A percentile compares a stretch with the other conserved stretches of the same genome.
Evolutionary conservation across 2,329 filamentous ascomycete genomes (phyloP).

Genomic region (Colletotrichum sp.): DNA sequence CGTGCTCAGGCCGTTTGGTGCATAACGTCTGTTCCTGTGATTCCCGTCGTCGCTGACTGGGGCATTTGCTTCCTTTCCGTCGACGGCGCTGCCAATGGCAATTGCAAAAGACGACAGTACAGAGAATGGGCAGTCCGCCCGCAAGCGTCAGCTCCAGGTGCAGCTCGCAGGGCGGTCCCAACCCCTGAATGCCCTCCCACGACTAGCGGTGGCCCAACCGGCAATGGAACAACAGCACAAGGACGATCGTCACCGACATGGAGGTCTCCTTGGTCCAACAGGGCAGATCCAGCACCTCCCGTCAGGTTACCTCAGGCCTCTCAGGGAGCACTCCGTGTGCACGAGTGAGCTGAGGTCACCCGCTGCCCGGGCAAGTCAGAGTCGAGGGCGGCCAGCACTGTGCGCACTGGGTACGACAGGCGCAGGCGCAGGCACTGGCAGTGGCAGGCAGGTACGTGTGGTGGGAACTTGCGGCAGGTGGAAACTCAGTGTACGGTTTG

Average conservation of each 20-base stretch:
- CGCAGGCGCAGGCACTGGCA: not conserved
- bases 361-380: not conserved
- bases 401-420: not conserved
- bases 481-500: not conserved
- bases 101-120: not conserved
- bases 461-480: not conserved
- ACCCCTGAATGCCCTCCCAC: not conserved
- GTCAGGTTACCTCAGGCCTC: not conserved
- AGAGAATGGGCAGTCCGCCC: not conserved
- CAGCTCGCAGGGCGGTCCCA: constrained; percentile 12
- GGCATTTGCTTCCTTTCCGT: not conserved
- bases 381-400: not conserved
- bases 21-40: not conserved
- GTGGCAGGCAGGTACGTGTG: not conserved
- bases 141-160: not conserved
- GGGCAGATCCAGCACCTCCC: not conserved
- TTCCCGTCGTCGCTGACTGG: not conserved
- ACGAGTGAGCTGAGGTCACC: not conserved
- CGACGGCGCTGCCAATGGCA: not conserved
- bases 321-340: not conserved
- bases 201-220: constrained; percentile 4
- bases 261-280: not conserved
- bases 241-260: constrained; percentile 14
- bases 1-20: not conserved
- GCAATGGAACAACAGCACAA: not conserved